These are phyloP conservation scores for Metschnikowia vanudenii DNA, from an alignment of 805 yeast species.

Conservation along the genomic window DNA sequence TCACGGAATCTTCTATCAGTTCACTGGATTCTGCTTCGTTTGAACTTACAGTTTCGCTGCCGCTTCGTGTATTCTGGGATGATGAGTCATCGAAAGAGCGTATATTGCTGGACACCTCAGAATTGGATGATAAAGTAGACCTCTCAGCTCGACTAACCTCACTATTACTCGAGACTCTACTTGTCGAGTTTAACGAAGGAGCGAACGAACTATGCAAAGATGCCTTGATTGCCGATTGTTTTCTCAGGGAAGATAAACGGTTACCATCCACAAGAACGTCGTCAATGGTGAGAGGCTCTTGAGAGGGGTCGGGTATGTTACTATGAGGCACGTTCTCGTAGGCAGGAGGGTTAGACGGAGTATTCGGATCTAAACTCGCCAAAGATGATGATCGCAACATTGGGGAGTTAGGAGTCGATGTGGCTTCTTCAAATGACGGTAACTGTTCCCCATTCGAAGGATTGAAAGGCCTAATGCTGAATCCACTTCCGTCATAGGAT, in stretches of 20 bases:
- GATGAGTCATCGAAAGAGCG: constrained; percentile 4
- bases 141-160: constrained; percentile 1
- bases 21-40: constrained; percentile 2
- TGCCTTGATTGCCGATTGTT: constrained; percentile 25
- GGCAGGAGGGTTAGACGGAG: constrained; percentile 33
- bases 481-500: constrained; percentile 32
- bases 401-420: constrained; percentile 43
- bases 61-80: constrained; percentile 2
- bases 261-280: constrained; percentile 23
- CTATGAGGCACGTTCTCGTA: constrained; percentile 18
- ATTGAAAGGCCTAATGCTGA: constrained; percentile 30
- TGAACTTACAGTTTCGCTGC: neutral
- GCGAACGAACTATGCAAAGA: constrained; percentile 37
- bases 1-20: neutral
- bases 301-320: neutral
- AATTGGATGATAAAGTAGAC: neutral
- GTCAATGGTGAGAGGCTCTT: constrained; percentile 24
- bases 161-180: constrained; percentile 4
- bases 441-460: constrained; percentile 29
- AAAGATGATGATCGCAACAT: constrained; percentile 38
- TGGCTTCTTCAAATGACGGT: constrained; percentile 69
- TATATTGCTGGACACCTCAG: neutral
- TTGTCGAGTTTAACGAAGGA: constrained; percentile 14
- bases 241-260: constrained; percentile 6
- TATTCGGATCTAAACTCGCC: constrained; percentile 33